A percentile compares a stretch with the other conserved stretches of the same genome.
Conservation (phyloP, 257 asterid genomes). For the Nicotiana undulata region DNA sequence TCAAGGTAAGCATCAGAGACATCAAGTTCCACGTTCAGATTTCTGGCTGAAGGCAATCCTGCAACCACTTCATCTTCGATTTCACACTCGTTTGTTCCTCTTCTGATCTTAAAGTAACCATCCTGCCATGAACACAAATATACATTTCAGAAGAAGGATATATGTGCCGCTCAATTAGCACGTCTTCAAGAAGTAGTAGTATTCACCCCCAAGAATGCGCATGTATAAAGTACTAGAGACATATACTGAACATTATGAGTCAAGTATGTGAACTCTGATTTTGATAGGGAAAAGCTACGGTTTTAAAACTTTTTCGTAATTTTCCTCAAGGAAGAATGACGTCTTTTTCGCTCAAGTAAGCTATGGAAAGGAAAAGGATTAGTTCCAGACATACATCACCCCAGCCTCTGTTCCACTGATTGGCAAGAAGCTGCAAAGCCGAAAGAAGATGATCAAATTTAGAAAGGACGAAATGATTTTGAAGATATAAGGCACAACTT, state of each 20-base stretch:
- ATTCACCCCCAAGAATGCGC: not conserved
- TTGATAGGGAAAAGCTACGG: not conserved
- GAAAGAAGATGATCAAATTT: conserved; percentile 8
- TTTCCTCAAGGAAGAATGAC: not conserved
- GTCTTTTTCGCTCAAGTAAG: not conserved
- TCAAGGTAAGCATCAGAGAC: conserved; percentile 24
- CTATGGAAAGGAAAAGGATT: not conserved
- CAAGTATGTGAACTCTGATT: not conserved
- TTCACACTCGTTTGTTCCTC: conserved; percentile 95
- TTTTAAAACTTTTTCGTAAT: not conserved
- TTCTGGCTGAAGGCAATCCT: conserved; percentile 68
- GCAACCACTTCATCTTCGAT: conserved; percentile 76
- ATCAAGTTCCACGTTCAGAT: conserved; percentile 30
- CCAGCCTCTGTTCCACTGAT: conserved; percentile 98
- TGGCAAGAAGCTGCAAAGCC: conserved; percentile 71
- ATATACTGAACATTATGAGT: not conserved
- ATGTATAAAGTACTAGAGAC: not conserved
- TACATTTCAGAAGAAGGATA: not conserved
- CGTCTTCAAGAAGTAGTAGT: not conserved
- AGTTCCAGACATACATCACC: conserved; percentile 60
- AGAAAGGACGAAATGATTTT: not conserved
- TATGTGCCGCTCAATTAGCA: not conserved
- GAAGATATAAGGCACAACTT: not conserved
- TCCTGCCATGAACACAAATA: conserved; percentile 40
- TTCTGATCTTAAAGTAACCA: conserved; percentile 80